phyloP scores from a whole-genome alignment of 1,284 basidiomycete genomes.

The Puccinia triticina region DNA sequence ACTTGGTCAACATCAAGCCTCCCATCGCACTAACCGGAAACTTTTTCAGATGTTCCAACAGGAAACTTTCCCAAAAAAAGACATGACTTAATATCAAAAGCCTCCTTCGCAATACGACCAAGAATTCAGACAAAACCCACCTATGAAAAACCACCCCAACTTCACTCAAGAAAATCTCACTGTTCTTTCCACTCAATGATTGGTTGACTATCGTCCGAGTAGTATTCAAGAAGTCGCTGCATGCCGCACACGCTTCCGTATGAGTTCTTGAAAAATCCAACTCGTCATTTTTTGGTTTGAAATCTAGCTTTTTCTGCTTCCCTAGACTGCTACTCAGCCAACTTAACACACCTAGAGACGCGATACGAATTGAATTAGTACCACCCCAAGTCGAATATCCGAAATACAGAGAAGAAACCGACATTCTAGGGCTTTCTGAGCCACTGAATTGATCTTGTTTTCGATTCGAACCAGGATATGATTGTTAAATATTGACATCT shows the following conservation, averaged over 20 bases:
- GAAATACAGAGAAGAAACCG: constrained; percentile 56
- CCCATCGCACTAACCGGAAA: constrained; percentile 96
- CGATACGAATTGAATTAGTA: constrained; percentile 51
- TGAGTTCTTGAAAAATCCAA: constrained; percentile 89
- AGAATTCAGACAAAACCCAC: constrained; percentile 62
- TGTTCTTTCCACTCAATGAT: constrained; percentile 84
- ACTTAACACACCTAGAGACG: constrained; percentile 57
- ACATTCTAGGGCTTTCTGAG: constrained; percentile 85
- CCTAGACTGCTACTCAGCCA: constrained; percentile 69
- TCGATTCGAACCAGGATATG: constrained; percentile 86
- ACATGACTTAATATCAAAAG: constrained; percentile 28
- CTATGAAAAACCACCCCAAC: constrained; percentile 92
- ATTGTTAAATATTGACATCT: constrained; percentile 92
- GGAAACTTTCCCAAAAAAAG: constrained; percentile 64
- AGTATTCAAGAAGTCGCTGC: constrained; percentile 81
- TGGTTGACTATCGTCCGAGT: constrained; percentile 74
- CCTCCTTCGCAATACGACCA: not conserved
- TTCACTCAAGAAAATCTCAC: constrained; percentile 87
- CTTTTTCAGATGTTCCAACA: constrained; percentile 92
- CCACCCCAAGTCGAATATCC: constrained; percentile 61
- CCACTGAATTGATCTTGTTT: constrained; percentile 76
- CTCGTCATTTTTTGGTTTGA: constrained; percentile 94
- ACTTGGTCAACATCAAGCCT: constrained; percentile 97
- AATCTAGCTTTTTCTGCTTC: constrained; percentile 95
- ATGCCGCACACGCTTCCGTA: constrained; percentile 89